Base-by-base conservation (phyloP, 305 asterid species). In the Striga hermonthica region DNA sequence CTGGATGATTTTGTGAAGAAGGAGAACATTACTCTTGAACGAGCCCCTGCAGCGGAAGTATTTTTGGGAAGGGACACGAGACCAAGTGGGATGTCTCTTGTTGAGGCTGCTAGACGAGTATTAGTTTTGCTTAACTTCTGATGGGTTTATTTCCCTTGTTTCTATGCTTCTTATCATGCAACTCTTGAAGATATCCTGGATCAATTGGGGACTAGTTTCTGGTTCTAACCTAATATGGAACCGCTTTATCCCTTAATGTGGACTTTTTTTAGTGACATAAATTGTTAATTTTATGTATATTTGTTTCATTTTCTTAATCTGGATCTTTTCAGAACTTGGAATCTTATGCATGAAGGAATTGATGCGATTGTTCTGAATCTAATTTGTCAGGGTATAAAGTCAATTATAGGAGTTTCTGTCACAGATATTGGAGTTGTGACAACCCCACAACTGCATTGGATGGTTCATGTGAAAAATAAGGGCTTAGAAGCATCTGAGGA, bases 371-470 rank as follows among this genome's bases (percentile, higher is more conserved):
- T 66, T 55, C 54, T 36, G 64, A 63, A 72, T 22, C 2, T 22
- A 22, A 22, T 22, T 22, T 58, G 6, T 72, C 56, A 86, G 95
- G 96, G 96, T 72, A 80, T 88, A 61, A 57, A 76, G 79, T 82
- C 94, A 69, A 74, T 92, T 60, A 38, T 78, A 67, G 85, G 91
- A 74, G 86, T 84, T 73, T 65, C 64, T 77, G 81, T 79, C 58
- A 73, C 57, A 12, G 91, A 86, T 66, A 75, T 83, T 83, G 96
- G 95, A 77, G 72, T 92, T 59, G 72, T 89, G 65, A 92, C 94
- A 48, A 87, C 97, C 59, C 96, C 97, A 72, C 96, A 87, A 67
- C 87, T 92, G 63, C 98, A 92, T 65, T 92, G 98, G 97, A 86
- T 90, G 95, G 96, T 92, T 70, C 90, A 86, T 72, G 86, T 78